Conservation (phyloP, 352 stramenopile species). For the Phytophthora melonis region DNA sequence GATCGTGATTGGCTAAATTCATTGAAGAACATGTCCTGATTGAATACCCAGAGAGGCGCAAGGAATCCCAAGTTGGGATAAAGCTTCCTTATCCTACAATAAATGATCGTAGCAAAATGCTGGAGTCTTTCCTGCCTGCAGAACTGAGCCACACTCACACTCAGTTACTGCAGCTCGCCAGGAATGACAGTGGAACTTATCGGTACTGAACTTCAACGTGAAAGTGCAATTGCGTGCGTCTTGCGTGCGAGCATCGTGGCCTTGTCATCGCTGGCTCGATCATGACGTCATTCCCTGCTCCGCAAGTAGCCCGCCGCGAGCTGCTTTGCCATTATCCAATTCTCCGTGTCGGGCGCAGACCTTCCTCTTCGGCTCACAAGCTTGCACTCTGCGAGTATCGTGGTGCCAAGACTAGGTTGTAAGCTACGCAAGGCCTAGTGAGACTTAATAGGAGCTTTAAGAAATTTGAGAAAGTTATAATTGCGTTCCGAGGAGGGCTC, state of each 20-base stretch:
- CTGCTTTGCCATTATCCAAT: constrained; percentile 12
- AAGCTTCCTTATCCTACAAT: no score
- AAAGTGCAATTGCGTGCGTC: background rate
- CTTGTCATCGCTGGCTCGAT: background rate
- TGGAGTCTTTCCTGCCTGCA: no score
- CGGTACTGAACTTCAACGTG: background rate
- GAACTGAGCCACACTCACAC: background rate
- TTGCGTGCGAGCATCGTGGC: background rate
- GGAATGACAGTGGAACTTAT: background rate
- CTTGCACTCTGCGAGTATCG: constrained; percentile 4
- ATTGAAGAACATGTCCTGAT: no score
- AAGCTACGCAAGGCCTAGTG: constrained; percentile 3
- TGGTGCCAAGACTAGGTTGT: constrained; percentile 5
- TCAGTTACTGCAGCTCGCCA: no score
- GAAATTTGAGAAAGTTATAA: background rate
- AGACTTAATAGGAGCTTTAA: background rate
- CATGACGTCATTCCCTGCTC: background rate
- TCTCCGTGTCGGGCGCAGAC: constrained; percentile 16
- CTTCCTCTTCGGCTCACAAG: constrained; percentile 2
- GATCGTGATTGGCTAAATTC: no score
- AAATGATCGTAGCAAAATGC: no score
- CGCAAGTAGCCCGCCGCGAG: background rate
- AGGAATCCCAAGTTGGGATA: no score
- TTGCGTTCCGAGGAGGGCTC: background rate
- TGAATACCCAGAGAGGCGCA: no score